Conservation (phyloP, 495 filamentous ascomycete species). For the Venustampulla echinocandica region DNA sequence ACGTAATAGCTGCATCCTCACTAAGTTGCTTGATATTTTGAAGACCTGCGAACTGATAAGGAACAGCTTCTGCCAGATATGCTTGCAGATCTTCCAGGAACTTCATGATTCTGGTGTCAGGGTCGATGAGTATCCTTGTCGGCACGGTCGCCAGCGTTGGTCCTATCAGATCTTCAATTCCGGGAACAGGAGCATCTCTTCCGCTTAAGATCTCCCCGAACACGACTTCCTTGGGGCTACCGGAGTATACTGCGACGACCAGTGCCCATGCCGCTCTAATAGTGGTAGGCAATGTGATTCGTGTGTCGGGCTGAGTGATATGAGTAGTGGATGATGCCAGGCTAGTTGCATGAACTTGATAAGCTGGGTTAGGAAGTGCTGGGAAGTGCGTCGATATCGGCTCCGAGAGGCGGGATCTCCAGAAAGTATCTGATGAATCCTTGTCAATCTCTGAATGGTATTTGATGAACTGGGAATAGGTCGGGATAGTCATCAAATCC, state of each 20-base stretch:
- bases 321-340: neutral
- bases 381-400: neutral
- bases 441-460: neutral
- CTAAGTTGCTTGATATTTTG: constrained; percentile 59
- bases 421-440: neutral
- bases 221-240: constrained; percentile 32
- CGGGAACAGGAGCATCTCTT: constrained; percentile 41
- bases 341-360: neutral
- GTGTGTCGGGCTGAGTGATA: neutral
- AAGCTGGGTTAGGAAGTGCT: neutral
- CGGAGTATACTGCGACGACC: constrained; percentile 15
- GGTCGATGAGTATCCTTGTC: constrained; percentile 34
- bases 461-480: constrained; percentile 1
- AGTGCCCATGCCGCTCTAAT: constrained; percentile 35
- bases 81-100: constrained; percentile 36
- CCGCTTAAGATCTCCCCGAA: constrained; percentile 53
- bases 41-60: constrained; percentile 60
- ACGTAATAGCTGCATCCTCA: constrained; percentile 54
- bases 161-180: constrained; percentile 44
- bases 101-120: constrained; percentile 37
- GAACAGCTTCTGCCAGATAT: constrained; percentile 40
- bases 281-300: neutral
- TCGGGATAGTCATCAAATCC: neutral
- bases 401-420: neutral
- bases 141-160: constrained; percentile 60